phyloP scores from a whole-genome alignment of 1,139 yeast genomes.

The Blastobotrys raffinosifermentans region DNA sequence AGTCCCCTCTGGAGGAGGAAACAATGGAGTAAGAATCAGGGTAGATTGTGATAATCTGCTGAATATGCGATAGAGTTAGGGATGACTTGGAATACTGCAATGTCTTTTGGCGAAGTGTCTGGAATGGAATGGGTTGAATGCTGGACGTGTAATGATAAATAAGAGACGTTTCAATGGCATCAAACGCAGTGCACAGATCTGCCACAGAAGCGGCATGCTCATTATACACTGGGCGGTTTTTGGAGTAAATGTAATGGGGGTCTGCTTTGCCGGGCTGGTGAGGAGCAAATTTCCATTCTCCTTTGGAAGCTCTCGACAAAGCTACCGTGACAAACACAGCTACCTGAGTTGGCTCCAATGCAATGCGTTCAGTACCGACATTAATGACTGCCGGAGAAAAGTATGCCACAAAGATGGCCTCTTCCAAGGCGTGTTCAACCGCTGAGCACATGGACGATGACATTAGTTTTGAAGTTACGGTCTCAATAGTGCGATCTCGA shows the following conservation, averaged over 20 bases:
- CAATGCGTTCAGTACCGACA: neutral
- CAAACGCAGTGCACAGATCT: conserved; percentile 12
- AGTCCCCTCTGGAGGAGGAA: conserved; percentile 4
- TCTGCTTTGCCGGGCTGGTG: neutral
- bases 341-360: neutral
- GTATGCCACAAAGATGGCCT: neutral
- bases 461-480: too few relatives aligned
- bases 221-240: too few relatives aligned
- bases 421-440: neutral
- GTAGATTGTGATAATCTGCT: conserved; percentile 24
- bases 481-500: neutral
- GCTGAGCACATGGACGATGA: neutral
- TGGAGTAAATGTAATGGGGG: neutral
- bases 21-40: conserved; percentile 17
- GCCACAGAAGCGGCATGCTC: neutral
- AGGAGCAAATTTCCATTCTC: neutral
- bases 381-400: neutral
- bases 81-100: conserved; percentile 20
- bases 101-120: conserved; percentile 17
- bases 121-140: conserved; percentile 15
- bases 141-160: conserved; percentile 21
- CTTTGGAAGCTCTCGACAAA: neutral
- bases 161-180: conserved; percentile 21
- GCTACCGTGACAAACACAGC: neutral
- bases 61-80: conserved; percentile 20